Base-by-base conservation (phyloP, 495 filamentous ascomycete species). In the Viridothelium virens region DNA sequence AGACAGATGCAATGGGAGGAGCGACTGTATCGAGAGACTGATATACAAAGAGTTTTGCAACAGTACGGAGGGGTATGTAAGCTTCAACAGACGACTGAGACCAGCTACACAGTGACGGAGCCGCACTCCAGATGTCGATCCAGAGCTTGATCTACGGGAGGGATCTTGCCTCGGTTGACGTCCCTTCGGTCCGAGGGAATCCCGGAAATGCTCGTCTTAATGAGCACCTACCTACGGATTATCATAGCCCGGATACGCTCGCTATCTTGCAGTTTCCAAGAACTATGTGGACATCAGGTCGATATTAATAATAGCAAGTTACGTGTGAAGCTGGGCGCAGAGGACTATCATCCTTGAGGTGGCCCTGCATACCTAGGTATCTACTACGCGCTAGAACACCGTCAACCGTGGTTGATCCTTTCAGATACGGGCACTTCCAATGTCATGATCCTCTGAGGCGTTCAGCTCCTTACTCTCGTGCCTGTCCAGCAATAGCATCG, bases 151-250 rank as follows among this genome's bases (percentile, higher is more conserved):
- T 4, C 53, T 4, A 59, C 11, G 14, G 53, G 25, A 34, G 53
- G 53, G 53, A 33, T 59, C 5, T 25, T 59, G 53, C 53, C 53
- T 59, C 53, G 53, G 53, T 59, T 59, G 53, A 59, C 1, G 53
- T 31, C 10, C 53, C 48, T 5, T 25, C 48, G 48, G 48, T 53
- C 48, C 53, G 53, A 36, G 31, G 18, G 25, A 53, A 11, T 10
- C 53, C 31, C 7, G 31, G 31, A 7, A 59, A 34, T 10, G 53
- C 31, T 59, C 48, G 48, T 11, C 48, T 53, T 25, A 25, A 53
- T 53, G 48, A 53, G 12, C 48, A 53, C 25, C 48, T 18, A 14
- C 16, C 48, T 16, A 18, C 48, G 25, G 25, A 25, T 25, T 25
- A 25, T 25, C 25, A 25, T 25, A 25, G 25, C 25, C 25, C 25